Conservation (phyloP, 2,329 filamentous ascomycete species). For the Stachybotrys chlorohalonatus region DNA sequence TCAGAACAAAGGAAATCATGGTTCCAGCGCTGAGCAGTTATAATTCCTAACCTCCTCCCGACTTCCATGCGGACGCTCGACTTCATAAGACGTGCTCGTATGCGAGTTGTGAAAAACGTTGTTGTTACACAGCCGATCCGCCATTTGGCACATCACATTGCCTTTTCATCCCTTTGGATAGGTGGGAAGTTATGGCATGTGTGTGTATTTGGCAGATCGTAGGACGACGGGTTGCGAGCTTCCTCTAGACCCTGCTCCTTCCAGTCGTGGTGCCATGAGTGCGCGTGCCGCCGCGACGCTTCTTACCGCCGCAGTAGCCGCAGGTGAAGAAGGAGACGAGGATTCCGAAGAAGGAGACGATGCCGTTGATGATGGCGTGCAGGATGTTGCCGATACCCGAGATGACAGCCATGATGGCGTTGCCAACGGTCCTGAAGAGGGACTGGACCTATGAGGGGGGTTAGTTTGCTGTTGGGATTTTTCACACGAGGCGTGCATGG, state of each 20-base stretch:
- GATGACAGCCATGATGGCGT: slow-evolving; percentile 58
- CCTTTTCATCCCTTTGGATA: background rate
- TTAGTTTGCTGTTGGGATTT: slow-evolving; percentile 7
- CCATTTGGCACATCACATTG: background rate
- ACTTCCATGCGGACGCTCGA: background rate
- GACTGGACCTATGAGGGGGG: slow-evolving; percentile 38
- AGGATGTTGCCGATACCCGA: slow-evolving; percentile 57
- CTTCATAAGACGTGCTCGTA: background rate
- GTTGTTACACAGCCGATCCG: no score
- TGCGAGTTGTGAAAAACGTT: background rate
- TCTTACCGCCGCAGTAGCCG: slow-evolving; percentile 26
- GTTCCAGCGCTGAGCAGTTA: background rate
- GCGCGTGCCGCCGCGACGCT: slow-evolving; percentile 5
- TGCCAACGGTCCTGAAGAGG: slow-evolving; percentile 55
- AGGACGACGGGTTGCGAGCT: background rate
- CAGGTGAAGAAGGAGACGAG: slow-evolving; percentile 58
- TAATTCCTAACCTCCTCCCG: background rate
- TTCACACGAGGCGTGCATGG: background rate
- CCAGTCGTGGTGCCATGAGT: slow-evolving; percentile 8
- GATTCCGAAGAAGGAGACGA: slow-evolving; percentile 56
- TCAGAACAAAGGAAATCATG: slow-evolving; percentile 1
- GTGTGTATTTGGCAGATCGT: background rate
- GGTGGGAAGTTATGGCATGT: background rate
- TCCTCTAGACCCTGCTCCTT: slow-evolving; percentile 12
- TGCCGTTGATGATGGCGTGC: slow-evolving; percentile 56